Evolutionary conservation across 495 filamentous ascomycete genomes (phyloP), one percentile per base, ranked within the genome.

Genomic region (Neurospora tetrasperma): DNA sequence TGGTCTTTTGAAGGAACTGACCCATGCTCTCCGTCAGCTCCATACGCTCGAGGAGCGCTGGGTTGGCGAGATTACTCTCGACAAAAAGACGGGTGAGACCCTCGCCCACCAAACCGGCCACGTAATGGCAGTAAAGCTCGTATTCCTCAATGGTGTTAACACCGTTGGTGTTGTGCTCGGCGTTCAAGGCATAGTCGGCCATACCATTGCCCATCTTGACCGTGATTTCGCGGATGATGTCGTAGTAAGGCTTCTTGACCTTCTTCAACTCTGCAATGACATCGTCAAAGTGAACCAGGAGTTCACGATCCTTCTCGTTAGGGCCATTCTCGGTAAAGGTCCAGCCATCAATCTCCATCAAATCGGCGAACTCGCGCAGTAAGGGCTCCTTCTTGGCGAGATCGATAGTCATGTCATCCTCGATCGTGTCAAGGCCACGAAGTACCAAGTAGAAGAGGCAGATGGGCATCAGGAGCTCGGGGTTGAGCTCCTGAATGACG

Each of bases 141-240:
- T 97, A 99, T 73, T 98, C 94, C 72, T 89, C 84, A 73, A 95
- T 83, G 1, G 94, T 96, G 78, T 93, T 86, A 62, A 98, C 93
- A 48, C 92, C 93, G 70, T 93, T 88, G 72, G 83, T 81, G 76
- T 94, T 92, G 75, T 90, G 84, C 77, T 92, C 93, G 31, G 92
- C 90, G 78, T 96, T 96, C 59, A 91, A 85, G 73, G 88, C 91
- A 80, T 94, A 98, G 81, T 98, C 96, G 38, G 96, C 96, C 96
- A 99, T 99, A 73, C 96, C 96, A 76, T 98, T 93, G 75, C 94
- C 95, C 96, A 99, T 99, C 83, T 94, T 91, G 75, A 91, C 84
- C 14, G 94, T 92, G 80, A 98, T 98, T 76, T 99, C 96, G 84
- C 91, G 92, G 81, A 99, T 94, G 79, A 98, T 95, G 18, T 82